Evolutionary conservation across 495 filamentous ascomycete genomes (phyloP).

Genomic region (Arthonia radiata): DNA sequence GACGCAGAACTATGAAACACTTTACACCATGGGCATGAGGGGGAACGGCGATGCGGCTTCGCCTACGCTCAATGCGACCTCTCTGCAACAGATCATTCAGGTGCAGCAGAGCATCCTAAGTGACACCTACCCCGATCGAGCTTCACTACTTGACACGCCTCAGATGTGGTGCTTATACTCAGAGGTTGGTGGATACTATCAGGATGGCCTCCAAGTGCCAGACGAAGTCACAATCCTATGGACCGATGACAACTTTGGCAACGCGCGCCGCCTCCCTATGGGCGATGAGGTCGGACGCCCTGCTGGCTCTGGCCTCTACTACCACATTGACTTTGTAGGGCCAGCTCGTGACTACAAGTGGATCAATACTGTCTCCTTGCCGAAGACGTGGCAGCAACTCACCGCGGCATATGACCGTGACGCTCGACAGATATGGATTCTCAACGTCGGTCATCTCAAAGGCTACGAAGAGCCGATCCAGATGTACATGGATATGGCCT

Average conservation of each 20-base stretch:
- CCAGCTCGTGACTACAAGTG: constrained; percentile 40
- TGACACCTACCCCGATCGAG: no score
- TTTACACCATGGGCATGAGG: constrained; percentile 53
- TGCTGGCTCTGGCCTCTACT: constrained; percentile 47
- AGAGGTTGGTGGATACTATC: constrained; percentile 33
- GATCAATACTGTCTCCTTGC: constrained; percentile 44
- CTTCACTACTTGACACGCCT: no score
- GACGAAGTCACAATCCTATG: constrained; percentile 52
- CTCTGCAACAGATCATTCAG: neutral
- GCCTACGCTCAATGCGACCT: constrained; percentile 24
- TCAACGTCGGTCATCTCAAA: constrained; percentile 56
- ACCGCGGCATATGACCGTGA: constrained; percentile 32
- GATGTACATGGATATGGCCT: constrained; percentile 42
- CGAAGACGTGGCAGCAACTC: constrained; percentile 42
- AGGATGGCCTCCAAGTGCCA: constrained; percentile 36
- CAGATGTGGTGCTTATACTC: constrained; percentile 36
- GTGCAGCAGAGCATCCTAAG: no score
- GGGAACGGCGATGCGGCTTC: constrained; percentile 39
- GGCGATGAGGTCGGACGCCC: constrained; percentile 30
- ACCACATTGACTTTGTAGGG: constrained; percentile 47
- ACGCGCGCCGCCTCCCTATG: constrained; percentile 38
- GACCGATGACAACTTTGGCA: constrained; percentile 57
- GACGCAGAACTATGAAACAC: constrained; percentile 34
- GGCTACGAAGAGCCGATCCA: constrained; percentile 42
- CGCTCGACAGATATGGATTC: constrained; percentile 46